Base-by-base conservation (phyloP, 306 rosid species). In the Amphicarpaea edgeworthii region DNA sequence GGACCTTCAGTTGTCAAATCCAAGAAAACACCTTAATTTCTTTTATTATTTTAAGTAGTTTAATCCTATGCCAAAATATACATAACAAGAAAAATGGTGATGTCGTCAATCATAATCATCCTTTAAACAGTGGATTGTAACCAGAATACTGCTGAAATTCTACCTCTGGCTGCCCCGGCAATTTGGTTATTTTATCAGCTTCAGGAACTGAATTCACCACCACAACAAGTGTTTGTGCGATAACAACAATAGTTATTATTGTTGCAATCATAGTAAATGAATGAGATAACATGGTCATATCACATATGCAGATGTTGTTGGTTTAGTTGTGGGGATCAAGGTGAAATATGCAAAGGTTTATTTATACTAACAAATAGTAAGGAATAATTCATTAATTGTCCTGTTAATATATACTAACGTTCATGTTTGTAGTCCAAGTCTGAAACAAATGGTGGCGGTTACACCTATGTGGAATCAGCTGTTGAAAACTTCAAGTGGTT, bases 1-100 rank as follows among this genome's bases (percentile, higher is more conserved):
- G 96, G 93, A 43, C 96, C 93, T 90, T 80, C 73, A 59, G 32
- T 16, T 5, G 5, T 30, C 4, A 30, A 30, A 34, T n/a, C n/a
- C n/a, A n/a, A 5, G 40, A 34, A 74, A 72, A 10, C 24, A 70
- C 19, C 26, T 49, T 14, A 78, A 62, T 17, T 24, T 5, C 34
- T 20, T 43, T 47, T 0, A 42, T 41, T 15, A 40, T 37, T 20
- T 16, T 7, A 45, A 30, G 12, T 4, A 11, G 26, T 53, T 5
- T 15, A 15, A 15, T 1, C 14, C 55, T 2, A 24, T 40, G 51
- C 4, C 17, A 53, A 53, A 15, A 40, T 14, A 23, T 17, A 70
- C 5, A 51, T n/a, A 51, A 67, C 8, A 7, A 70, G n/a, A n/a
- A n/a, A n/a, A n/a, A n/a, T n/a, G n/a, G n/a, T n/a, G n/a, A n/a